Evolutionary conservation across 2,329 filamentous ascomycete species (phyloP), one percentile per base, ranked within the genome.

Genomic region (Aureobasidium sp.): DNA sequence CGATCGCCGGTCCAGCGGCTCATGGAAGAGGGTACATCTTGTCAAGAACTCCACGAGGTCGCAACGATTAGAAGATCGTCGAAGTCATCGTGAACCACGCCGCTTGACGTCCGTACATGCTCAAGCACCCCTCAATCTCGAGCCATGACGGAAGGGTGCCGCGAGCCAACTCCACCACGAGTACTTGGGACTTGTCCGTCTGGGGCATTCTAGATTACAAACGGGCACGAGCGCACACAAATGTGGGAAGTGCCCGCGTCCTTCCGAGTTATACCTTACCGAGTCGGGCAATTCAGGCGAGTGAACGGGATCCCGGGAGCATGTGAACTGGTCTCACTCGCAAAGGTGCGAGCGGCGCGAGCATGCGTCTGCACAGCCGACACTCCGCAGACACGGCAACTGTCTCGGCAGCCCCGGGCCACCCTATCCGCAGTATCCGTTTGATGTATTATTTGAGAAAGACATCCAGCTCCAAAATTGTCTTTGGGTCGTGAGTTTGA

Each of bases 1-100:
- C 57, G 57, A 60, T 60, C 57, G 57, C 31, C 57, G 57, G 57
- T 49, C 57, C 39, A 60, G 41, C 57, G 57, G 57, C 57, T 41
- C 25, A 5, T 34, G 34, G 8, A 1, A 1, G n/a, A 25, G 31
- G 22, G 42, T 37, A 58, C 27, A 39, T 2, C n/a, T 20, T 27
- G 5, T 27, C 20, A 15, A 31, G 53, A 48, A 31, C 42, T 48
- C 42, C 41, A n/a, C 34, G 42, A 48, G 20, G 42, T 15, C 14
- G 27, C 53, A 25, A 34, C 34, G 14, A 34, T 17, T 7, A 12
- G 15, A 20, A 59, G 56, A 59, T 59, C 44, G 56, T 25, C 56
- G 37, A 31, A 34, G 14, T 49, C 15, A 22, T 34, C 9, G 14
- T 17, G 42, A 37, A 39, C 53, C 53, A 25, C 55, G 36, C 55